Percentiles rank a stretch among this genome's conserved stretches.
Evolutionary conservation across 1,284 basidiomycete genomes (phyloP).

Genomic region (Malassezia restricta): DNA sequence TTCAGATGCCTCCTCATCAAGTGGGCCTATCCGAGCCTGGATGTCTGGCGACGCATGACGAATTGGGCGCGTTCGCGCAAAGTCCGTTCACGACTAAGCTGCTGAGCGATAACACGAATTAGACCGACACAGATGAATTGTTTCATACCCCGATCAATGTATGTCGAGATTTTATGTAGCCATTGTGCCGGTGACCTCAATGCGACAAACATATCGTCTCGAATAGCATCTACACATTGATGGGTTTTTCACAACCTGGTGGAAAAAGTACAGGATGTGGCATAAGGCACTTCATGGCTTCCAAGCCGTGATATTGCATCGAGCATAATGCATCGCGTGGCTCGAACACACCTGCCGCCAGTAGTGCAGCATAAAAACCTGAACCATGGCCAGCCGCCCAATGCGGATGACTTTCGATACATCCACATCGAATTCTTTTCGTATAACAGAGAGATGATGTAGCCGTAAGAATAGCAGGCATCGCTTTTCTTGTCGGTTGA

Average conservation of each 20-base stretch:
- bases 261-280: constrained; percentile 38
- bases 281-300: constrained; percentile 24
- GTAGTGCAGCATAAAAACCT: constrained; percentile 37
- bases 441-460: constrained; percentile 38
- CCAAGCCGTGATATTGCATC: constrained; percentile 35
- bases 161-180: constrained; percentile 28
- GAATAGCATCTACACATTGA: constrained; percentile 32
- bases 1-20: not conserved
- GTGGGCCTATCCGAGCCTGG: not conserved
- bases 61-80: constrained; percentile 1
- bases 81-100: constrained; percentile 41
- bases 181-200: constrained; percentile 33
- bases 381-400: constrained; percentile 39
- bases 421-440: constrained; percentile 36
- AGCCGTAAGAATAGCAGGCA: constrained; percentile 36
- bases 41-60: not conserved
- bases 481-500: constrained; percentile 41
- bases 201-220: constrained; percentile 26
- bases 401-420: constrained; percentile 29
- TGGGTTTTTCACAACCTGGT: constrained; percentile 30
- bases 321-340: constrained; percentile 33
- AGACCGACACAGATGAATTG: constrained; percentile 43
- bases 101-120: constrained; percentile 37
- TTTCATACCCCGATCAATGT: constrained; percentile 32
- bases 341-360: constrained; percentile 26